These are phyloP conservation scores for Cryphonectria naterciae DNA, from an alignment of 2,329 filamentous ascomycete genomes.

Conservation along the genomic window DNA sequence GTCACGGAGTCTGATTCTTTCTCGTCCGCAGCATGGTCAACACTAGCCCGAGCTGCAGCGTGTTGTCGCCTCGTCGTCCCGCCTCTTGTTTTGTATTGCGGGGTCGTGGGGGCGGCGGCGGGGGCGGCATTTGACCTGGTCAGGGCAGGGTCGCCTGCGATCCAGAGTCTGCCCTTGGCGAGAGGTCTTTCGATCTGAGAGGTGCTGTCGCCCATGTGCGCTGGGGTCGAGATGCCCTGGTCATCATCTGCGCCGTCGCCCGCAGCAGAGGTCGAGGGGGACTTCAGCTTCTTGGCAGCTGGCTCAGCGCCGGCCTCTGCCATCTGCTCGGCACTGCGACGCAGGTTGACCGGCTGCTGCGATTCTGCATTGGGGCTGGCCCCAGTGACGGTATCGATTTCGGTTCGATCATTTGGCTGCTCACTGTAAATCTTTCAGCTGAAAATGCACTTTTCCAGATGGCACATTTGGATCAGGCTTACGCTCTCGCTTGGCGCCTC, in stretches of 20 bases:
- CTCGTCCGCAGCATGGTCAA: constrained; percentile 9
- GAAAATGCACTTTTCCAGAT: background rate
- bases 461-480: background rate
- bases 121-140: background rate
- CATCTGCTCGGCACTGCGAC: constrained; percentile 6
- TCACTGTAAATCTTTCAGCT: background rate
- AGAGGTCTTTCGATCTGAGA: constrained; percentile 19
- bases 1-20: constrained; percentile 29
- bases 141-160: constrained; percentile 16
- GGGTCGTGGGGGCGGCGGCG: background rate
- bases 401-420: background rate
- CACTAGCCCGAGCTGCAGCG: background rate
- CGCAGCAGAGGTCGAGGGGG: constrained; percentile 4
- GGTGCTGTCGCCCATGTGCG: background rate
- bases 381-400: background rate
- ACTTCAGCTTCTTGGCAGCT: constrained; percentile 18
- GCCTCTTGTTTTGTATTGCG: background rate
- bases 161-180: constrained; percentile 21
- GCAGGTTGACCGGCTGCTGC: background rate
- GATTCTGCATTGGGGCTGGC: background rate
- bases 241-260: constrained; percentile 11
- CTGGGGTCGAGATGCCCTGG: background rate
- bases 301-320: background rate
- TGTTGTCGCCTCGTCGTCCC: background rate
- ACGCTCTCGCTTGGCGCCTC: background rate